Conservation (phyloP, 2,329 filamentous ascomycete genomes). For the Aureobasidium sp. region DNA sequence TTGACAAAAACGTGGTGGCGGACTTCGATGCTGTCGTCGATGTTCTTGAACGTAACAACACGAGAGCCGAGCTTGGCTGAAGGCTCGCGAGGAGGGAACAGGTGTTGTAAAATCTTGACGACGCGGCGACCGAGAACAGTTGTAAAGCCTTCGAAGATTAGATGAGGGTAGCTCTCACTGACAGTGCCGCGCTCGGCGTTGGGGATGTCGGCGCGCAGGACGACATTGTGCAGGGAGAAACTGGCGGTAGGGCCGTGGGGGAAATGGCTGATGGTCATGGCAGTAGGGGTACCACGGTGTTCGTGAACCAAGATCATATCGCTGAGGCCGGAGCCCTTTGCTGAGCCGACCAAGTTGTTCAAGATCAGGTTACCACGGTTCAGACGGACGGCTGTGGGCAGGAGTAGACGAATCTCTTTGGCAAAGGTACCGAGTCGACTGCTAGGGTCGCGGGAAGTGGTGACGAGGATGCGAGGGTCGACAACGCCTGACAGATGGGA, state of each 20-base stretch:
- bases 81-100: conserved; percentile 82
- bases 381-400: conserved; percentile 77
- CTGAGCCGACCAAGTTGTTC: conserved; percentile 73
- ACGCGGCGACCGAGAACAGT: conserved; percentile 72
- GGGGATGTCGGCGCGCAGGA: conserved; percentile 86
- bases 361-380: conserved; percentile 89
- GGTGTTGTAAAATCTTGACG: conserved; percentile 82
- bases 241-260: conserved; percentile 82
- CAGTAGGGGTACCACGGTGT: conserved; percentile 84
- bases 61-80: conserved; percentile 76
- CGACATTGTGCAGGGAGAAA: conserved; percentile 86
- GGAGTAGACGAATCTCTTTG: conserved; percentile 77
- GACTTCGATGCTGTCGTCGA: conserved; percentile 80
- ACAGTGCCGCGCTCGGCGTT: conserved; percentile 80
- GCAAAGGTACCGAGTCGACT: conserved; percentile 79
- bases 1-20: conserved; percentile 90
- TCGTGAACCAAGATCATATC: conserved; percentile 87
- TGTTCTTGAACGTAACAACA: conserved; percentile 89
- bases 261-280: conserved; percentile 76
- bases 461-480: conserved; percentile 81
- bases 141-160: conserved; percentile 91
- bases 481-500: conserved; percentile 81
- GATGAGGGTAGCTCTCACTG: conserved; percentile 83
- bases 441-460: conserved; percentile 81
- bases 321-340: conserved; percentile 68